phyloP scores from a whole-genome alignment of 2,329 filamentous ascomycete species.

The Xylaria sp. region DNA sequence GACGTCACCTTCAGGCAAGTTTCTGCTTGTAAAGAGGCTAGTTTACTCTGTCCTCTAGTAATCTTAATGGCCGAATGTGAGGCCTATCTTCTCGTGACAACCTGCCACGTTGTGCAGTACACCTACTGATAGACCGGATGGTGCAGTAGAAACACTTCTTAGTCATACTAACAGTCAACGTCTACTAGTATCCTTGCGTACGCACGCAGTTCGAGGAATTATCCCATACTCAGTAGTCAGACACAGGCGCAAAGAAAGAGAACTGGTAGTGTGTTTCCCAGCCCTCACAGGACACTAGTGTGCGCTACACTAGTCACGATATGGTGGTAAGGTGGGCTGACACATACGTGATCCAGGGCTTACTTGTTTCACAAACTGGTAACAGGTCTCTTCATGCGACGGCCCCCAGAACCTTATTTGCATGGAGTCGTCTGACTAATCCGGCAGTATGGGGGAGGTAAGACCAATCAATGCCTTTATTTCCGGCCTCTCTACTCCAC shows the following conservation, averaged over 20 bases:
- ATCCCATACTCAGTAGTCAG: neutral
- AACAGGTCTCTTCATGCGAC: constrained; percentile 11
- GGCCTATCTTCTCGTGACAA: constrained; percentile 1
- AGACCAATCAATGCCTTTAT: constrained; percentile 10
- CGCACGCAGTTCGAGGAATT: constrained; percentile 1
- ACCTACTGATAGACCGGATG: neutral
- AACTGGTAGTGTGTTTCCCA: neutral
- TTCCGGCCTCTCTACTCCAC: constrained; percentile 4
- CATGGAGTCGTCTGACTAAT: constrained; percentile 22
- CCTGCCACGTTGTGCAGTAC: neutral
- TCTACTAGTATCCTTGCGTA: neutral
- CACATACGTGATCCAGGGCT: constrained; percentile 10
- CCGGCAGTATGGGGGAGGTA: neutral
- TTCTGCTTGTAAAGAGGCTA: neutral
- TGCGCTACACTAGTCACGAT: neutral
- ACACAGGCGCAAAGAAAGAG: neutral
- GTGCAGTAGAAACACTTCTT: constrained; percentile 5
- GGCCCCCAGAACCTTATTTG: constrained; percentile 9
- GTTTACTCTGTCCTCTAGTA: constrained; percentile 9
- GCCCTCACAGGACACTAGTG: constrained; percentile 1
- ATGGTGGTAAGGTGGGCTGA: constrained; percentile 16
- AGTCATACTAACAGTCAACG: constrained; percentile 1
- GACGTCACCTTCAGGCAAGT: constrained; percentile 7
- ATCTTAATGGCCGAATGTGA: neutral
- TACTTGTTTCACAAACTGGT: neutral